Percentiles rank a stretch among this genome's conserved stretches.
phyloP scores from a whole-genome alignment of 2,329 filamentous ascomycete genomes.

The Neospermospora avenae region DNA sequence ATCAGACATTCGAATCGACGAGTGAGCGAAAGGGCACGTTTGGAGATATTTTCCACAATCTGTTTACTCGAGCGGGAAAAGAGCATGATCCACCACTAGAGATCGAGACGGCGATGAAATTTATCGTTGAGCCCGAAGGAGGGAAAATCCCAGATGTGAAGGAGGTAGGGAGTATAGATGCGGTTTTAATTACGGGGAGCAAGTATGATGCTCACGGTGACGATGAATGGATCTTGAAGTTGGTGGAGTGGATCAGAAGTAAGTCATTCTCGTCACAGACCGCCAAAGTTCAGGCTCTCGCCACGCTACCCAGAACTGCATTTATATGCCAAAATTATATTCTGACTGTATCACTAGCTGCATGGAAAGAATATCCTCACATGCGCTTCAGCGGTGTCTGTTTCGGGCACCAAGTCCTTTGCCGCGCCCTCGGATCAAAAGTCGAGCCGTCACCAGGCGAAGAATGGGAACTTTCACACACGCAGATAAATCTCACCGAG shows the following conservation, averaged over 20 bases:
- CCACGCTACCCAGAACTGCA: not conserved
- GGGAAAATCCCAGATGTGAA: not conserved
- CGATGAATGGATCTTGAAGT: conserved; percentile 42
- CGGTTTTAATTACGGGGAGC: conserved; percentile 44
- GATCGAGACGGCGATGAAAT: conserved; percentile 52
- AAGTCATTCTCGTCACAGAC: conserved; percentile 40
- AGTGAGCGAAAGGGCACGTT: conserved; percentile 49
- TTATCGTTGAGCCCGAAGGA: conserved; percentile 43
- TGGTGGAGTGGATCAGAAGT: conserved; percentile 45
- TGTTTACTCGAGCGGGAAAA: conserved; percentile 49
- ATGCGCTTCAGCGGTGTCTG: conserved; percentile 48
- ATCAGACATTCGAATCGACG: conserved; percentile 51
- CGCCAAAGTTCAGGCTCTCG: not conserved
- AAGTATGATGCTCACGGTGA: conserved; percentile 46
- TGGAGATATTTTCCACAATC: conserved; percentile 49
- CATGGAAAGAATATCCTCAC: conserved; percentile 40
- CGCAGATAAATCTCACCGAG: conserved; percentile 39
- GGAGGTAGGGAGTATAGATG: not conserved
- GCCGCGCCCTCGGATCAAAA: conserved; percentile 40
- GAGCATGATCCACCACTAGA: conserved; percentile 51
- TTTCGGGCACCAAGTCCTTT: conserved; percentile 47
- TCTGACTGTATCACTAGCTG: conserved; percentile 11
- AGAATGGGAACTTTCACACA: conserved; percentile 47
- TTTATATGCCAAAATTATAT: not conserved
- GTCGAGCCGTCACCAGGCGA: conserved; percentile 37